Conservation (phyloP, 148 eudicot species). For the Chenopodium quinoa region DNA sequence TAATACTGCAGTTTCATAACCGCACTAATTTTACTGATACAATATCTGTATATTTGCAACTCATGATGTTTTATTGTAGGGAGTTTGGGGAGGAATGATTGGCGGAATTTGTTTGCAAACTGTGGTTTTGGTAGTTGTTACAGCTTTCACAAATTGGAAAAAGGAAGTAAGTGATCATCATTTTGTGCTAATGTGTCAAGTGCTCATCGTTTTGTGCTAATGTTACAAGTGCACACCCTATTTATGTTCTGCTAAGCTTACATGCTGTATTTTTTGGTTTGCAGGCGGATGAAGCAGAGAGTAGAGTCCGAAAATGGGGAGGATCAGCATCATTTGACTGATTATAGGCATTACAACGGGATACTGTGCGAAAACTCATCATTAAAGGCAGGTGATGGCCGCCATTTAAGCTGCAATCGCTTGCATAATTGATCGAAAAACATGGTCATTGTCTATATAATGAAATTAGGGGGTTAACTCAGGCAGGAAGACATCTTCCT, state of each 20-base stretch:
- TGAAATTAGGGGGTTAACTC: neutral
- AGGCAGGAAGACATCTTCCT: neutral
- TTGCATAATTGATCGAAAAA: neutral
- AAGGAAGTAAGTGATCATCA: constrained; percentile 51
- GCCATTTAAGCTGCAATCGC: neutral
- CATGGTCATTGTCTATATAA: neutral
- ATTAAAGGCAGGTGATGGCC: neutral
- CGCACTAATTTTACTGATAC: neutral
- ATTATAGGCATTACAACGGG: neutral
- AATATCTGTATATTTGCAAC: neutral
- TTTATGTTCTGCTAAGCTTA: neutral
- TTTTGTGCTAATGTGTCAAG: constrained; percentile 4
- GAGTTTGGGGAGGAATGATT: constrained; percentile 88
- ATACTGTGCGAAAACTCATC: neutral
- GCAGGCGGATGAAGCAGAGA: constrained; percentile 66
- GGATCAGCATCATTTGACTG: constrained; percentile 47
- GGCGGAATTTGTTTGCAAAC: constrained; percentile 77
- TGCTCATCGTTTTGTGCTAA: neutral
- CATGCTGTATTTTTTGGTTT: neutral
- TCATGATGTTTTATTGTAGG: constrained; percentile 39
- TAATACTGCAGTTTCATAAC: constrained; percentile 21
- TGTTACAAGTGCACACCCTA: no score
- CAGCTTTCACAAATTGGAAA: constrained; percentile 59
- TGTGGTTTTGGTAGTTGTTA: constrained; percentile 44
- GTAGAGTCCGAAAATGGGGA: constrained; percentile 69